Evolutionary conservation across 1,139 yeast species (phyloP).

Genomic region (Kodamaea ohmeri): DNA sequence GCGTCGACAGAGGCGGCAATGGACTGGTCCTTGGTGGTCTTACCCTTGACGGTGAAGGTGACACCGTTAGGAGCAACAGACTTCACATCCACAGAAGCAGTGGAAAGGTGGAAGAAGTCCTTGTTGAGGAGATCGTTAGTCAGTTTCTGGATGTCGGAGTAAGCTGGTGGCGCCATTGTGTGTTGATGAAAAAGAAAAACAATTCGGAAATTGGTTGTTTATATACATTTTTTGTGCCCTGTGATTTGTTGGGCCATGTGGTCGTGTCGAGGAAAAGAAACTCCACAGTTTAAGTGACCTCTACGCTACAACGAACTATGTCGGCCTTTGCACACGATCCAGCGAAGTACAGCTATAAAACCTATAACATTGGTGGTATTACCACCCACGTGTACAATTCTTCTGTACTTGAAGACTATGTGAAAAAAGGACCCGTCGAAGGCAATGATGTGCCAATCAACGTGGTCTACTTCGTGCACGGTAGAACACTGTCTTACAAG

Average conservation of each 20-base stretch:
- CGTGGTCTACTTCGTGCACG: slow-evolving; percentile 41
- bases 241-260: slow-evolving; percentile 14
- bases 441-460: slow-evolving; percentile 30
- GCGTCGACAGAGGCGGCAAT: slow-evolving; percentile 90
- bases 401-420: slow-evolving; percentile 25
- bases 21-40: slow-evolving; percentile 78
- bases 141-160: slow-evolving; percentile 86
- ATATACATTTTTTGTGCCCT: slow-evolving; percentile 9
- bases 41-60: slow-evolving; percentile 91
- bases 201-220: slow-evolving; percentile 5
- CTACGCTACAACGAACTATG: not conserved
- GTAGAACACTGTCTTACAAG: slow-evolving; percentile 29
- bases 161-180: slow-evolving; percentile 64
- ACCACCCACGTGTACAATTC: slow-evolving; percentile 35
- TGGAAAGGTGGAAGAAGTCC: slow-evolving; percentile 91
- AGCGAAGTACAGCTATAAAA: slow-evolving; percentile 5
- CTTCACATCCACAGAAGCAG: slow-evolving; percentile 86
- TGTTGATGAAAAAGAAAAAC: slow-evolving; percentile 5
- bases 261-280: slow-evolving; percentile 10
- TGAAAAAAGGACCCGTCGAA: slow-evolving; percentile 10
- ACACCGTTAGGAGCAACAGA: slow-evolving; percentile 97
- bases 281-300: slow-evolving; percentile 5
- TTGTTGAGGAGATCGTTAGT: slow-evolving; percentile 84
- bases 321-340: slow-evolving; percentile 2
- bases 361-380: slow-evolving; percentile 33